phyloP scores from a whole-genome alignment of 805 yeast genomes.

The Cyberlindnera lachancei region DNA sequence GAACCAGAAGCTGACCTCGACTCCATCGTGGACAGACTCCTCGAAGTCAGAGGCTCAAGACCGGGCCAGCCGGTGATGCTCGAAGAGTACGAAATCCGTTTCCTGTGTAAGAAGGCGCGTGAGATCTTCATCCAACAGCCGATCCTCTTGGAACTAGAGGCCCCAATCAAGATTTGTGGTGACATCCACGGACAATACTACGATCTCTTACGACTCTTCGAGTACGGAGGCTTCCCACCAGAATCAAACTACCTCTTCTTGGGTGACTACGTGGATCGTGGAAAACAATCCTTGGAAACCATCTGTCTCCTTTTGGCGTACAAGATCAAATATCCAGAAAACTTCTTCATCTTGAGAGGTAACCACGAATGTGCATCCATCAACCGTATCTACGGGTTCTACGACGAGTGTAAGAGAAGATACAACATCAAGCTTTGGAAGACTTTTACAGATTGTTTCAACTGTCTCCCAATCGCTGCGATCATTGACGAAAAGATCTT shows the following conservation, averaged over 20 bases:
- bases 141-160: constrained; percentile 88
- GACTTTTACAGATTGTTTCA: constrained; percentile 96
- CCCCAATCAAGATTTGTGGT: constrained; percentile 94
- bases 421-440: constrained; percentile 98
- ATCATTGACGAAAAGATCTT: constrained; percentile 96
- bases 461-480: constrained; percentile 97
- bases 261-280: constrained; percentile 98
- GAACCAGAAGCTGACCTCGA: constrained; percentile 82
- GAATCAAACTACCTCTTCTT: constrained; percentile 93
- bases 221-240: constrained; percentile 98
- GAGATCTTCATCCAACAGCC: constrained; percentile 98
- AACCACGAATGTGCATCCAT: constrained; percentile 98
- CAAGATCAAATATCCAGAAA: constrained; percentile 97
- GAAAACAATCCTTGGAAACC: constrained; percentile 94
- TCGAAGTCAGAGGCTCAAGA: constrained; percentile 96
- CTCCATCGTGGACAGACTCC: constrained; percentile 90
- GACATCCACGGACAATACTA: constrained; percentile 98
- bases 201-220: constrained; percentile 89
- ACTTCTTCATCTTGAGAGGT: constrained; percentile 93
- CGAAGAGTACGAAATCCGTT: constrained; percentile 90
- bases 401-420: constrained; percentile 97
- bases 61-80: constrained; percentile 96
- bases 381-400: constrained; percentile 95
- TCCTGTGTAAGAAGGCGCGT: constrained; percentile 94
- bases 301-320: constrained; percentile 90